These are phyloP conservation scores for Candida pseudofarinosa DNA, from an alignment of 805 yeast species.

Conservation along the genomic window DNA sequence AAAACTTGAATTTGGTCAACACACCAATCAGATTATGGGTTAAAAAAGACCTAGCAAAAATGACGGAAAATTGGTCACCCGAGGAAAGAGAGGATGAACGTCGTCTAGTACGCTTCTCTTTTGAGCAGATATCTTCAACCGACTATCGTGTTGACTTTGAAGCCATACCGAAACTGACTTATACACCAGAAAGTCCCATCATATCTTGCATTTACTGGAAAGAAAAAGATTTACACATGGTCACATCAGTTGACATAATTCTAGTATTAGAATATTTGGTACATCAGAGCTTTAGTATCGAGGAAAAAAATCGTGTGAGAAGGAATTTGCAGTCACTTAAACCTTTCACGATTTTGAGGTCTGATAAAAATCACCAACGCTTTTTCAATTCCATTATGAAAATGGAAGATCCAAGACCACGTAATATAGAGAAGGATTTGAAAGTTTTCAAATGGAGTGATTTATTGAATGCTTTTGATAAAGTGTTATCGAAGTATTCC, in stretches of 20 bases:
- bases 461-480: slow-evolving; percentile 49
- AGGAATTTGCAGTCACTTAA: slow-evolving; percentile 61
- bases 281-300: slow-evolving; percentile 52
- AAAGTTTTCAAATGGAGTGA: slow-evolving; percentile 61
- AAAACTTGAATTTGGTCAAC: slow-evolving; percentile 15
- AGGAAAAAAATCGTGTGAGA: slow-evolving; percentile 67
- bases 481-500: slow-evolving; percentile 56
- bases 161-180: slow-evolving; percentile 31
- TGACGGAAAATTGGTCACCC: slow-evolving; percentile 45
- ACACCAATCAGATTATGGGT: slow-evolving; percentile 26
- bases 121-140: slow-evolving; percentile 29
- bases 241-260: slow-evolving; percentile 65
- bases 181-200: slow-evolving; percentile 39
- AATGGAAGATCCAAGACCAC: slow-evolving; percentile 59
- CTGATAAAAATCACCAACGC: slow-evolving; percentile 26
- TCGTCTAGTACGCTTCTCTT: slow-evolving; percentile 46
- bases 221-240: slow-evolving; percentile 43
- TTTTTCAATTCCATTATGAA: slow-evolving; percentile 48
- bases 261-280: slow-evolving; percentile 54
- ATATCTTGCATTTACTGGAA: slow-evolving; percentile 60
- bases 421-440: slow-evolving; percentile 67
- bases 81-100: slow-evolving; percentile 41
- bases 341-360: slow-evolving; percentile 56
- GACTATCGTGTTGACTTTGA: slow-evolving; percentile 32
- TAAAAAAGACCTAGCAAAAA: slow-evolving; percentile 26